These are phyloP conservation scores for Orbilia brochopaga DNA, from an alignment of 2,329 filamentous ascomycete genomes.

Conservation along the genomic window DNA sequence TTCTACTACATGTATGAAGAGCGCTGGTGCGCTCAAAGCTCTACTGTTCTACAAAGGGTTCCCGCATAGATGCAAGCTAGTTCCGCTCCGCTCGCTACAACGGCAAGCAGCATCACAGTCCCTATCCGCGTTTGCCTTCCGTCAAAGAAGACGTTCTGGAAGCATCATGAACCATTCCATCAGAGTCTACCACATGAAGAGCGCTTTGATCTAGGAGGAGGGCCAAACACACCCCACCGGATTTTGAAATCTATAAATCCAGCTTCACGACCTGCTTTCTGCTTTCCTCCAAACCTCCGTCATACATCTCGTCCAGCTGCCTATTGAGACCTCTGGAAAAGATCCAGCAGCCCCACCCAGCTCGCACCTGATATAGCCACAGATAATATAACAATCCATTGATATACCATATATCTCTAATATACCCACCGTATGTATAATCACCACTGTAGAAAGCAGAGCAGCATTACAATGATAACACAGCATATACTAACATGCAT, in stretches of 20 bases:
- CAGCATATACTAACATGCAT: no score
- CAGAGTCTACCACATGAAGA: background rate
- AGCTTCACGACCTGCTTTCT: slow-evolving; percentile 27
- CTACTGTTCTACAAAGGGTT: slow-evolving; percentile 1
- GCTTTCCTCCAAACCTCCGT: slow-evolving; percentile 11
- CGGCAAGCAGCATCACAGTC: slow-evolving; percentile 18
- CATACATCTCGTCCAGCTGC: slow-evolving; percentile 20
- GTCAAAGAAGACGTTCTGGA: slow-evolving; percentile 23
- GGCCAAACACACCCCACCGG: slow-evolving; percentile 25
- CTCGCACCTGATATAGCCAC: background rate
- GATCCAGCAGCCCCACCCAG: slow-evolving; percentile 6
- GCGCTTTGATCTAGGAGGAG: slow-evolving; percentile 3
- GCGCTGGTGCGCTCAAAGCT: no score
- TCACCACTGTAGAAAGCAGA: background rate
- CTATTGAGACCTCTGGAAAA: slow-evolving; percentile 21
- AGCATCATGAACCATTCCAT: slow-evolving; percentile 8
- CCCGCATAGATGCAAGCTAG: slow-evolving; percentile 15
- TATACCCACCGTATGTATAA: slow-evolving; percentile 3
- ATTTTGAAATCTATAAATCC: slow-evolving; percentile 36
- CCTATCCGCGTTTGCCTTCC: background rate
- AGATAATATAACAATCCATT: background rate
- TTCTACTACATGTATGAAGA: no score
- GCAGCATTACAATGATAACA: no score
- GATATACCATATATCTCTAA: no score
- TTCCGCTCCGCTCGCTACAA: slow-evolving; percentile 9